Evolutionary conservation across 2,329 filamentous ascomycete species (phyloP), one percentile per base, ranked within the genome.

Genomic region (Incumbomyces lentus): DNA sequence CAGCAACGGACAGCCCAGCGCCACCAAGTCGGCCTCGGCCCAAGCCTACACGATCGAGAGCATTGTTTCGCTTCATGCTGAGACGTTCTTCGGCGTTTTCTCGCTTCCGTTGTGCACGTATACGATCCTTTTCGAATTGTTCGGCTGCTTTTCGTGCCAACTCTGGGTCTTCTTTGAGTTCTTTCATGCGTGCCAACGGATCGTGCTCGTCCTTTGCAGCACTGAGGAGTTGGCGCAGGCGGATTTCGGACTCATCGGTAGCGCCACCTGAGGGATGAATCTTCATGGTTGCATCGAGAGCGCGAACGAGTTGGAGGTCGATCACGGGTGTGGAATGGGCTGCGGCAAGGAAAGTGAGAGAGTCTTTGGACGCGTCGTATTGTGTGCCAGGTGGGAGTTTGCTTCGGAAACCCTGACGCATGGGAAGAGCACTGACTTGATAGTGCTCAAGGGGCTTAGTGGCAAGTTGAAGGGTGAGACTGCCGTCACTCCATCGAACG

Each of bases 401-500:
- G 44, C 34, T 49, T 52, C 71, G 70, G 52, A 76, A 76, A 29
- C 74, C 75, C 34, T 57, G 56, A 17, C 55, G 52, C 43, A 83
- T 68, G 38, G 75, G 62, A 58, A 78, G 76, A 31, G 74, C 68
- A 49, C 74, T 64, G 47, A 81, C 74, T 50, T 74, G 70, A 61
- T 79, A 81, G 55, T 82, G 79, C 47, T 73, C 73, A 31, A 65
- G 70, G 1, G 78, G 76, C 32, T 78, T 73, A 12, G 75, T 79
- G 18, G 78, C 79, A 32, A 82, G 68, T 56, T 84, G 80, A 3
- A 84, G 66, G 2, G 79, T 82, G 39, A 82, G 63, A 3, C 76
- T 81, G 32, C 80, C 80, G 56, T 84, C 79, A 14, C 78, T 79
- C 80, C 80, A 84, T 52, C 75, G 73, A 41, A 82, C 69, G 43